Base-by-base conservation (phyloP, 805 yeast species). In the Barnettozyma populi region DNA sequence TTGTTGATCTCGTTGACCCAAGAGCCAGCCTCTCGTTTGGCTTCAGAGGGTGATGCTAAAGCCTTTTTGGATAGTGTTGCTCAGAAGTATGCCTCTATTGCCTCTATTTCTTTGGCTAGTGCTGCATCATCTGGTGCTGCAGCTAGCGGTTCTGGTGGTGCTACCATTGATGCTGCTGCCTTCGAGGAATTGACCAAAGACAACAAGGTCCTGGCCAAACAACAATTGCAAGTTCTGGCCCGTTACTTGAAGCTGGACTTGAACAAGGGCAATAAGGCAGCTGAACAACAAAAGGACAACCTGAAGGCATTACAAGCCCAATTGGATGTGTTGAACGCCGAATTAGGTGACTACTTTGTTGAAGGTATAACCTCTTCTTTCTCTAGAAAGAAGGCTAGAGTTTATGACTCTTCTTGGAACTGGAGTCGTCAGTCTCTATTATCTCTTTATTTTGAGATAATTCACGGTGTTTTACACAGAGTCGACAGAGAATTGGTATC, bases 381-480 rank as follows among this genome's bases (percentile, higher is more conserved):
- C 73, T 86, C 96, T 29, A 77, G 92, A 52, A 78, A 86, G 71
- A 94, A 94, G 75, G 96, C 97, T 25, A 86, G 99, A 74, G 82
- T 85, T 46, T 94, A 92, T 69, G 98, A 94, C 71, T 90, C 97
- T 20, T 90, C 90, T 71, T 94, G 99, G 99, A 95, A 95, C 71
- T 94, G 99, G 99, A 97, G 98, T 42, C 87, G 97, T 70, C 99
- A 94, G 75, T 96, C 94, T 67, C 86, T 94, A 52, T 74, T 94
- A 59, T 80, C 90, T 43, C 84, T 94, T 88, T 94, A 87, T 73
- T 94, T 80, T 66, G 97, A 94, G 70, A 90, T 94, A 61, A 90
- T 94, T 59, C 95, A 94, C 68, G 99, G 99, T 67, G 84, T 87
- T 55, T 78, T 90, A 52, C 84, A 68, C 80, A 84, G 88, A 51